Base-by-base conservation (phyloP, 2,329 filamentous ascomycete genomes). In the Tolypocladium endophyticum region DNA sequence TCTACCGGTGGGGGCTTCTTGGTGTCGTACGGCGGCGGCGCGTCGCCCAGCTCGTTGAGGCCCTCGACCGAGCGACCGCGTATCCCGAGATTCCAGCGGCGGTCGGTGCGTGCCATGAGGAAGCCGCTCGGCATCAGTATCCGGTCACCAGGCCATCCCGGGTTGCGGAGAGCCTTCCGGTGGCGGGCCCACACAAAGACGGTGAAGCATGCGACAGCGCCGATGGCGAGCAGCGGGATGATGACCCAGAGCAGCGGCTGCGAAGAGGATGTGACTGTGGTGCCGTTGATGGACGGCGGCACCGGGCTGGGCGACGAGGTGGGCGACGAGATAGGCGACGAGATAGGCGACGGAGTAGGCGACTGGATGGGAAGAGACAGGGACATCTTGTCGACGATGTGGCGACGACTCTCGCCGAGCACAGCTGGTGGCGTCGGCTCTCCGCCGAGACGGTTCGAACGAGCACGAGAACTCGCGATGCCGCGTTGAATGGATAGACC, bases 1-100 rank as follows among this genome's bases (percentile, higher is more conserved):
- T 43, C 30, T 25, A 58, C 41, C 36, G 33, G 58, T 23, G 63
- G 58, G 35, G 68, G 62, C 63, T 71, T 69, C 65, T 72, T 73
- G 8, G 67, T 66, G 47, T 73, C 75, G 68, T 88, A 88, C 0
- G 85, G 83, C 55, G 86, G 86, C 56, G 86, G 86, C 12, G 85
- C 83, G 69, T 87, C 84, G 35, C 85, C 86, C 52, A 79, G 71
- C 72, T 87, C 85, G 67, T 88, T 80, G 59, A 87, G 70, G 0
- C 86, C 86, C 63, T 88, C 85, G 54, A 79, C 59, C 3, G 68
- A 65, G 45, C 63, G 64, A 8, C 65, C 59, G 3, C 62, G 63
- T 45, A 58, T 39, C 65, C 58, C 38, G 66, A 75, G 57, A 56
- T 65, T 65, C 66, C 60, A 71, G 33, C 63, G 61, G 55, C 59